A percentile compares a stretch with the other conserved stretches of the same genome.
Evolutionary conservation across 768 basidiomycete genomes (phyloP).

Genomic region (Mycena pura): DNA sequence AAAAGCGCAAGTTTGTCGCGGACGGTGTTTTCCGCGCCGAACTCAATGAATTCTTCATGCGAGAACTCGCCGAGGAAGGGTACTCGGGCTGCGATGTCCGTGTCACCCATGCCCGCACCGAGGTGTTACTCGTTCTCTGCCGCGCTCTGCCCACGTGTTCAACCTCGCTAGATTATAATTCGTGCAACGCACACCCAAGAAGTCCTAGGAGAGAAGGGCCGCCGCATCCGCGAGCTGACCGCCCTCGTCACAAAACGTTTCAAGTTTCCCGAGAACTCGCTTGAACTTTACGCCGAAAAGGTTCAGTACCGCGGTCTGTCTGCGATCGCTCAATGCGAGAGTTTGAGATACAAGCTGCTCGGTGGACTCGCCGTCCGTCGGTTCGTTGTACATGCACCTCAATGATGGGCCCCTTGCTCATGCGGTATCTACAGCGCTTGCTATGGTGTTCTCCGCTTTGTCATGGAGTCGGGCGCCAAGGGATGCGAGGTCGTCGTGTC

Average conservation of each 20-base stretch:
- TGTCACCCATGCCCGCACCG: slow-evolving; percentile 98
- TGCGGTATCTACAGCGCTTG: slow-evolving; percentile 70
- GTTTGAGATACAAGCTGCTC: slow-evolving; percentile 97
- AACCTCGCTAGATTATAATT: slow-evolving; percentile 86
- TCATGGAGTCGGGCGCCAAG: slow-evolving; percentile 99
- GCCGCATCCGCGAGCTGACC: slow-evolving; percentile 98
- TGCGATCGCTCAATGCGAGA: slow-evolving; percentile 98
- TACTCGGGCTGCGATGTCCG: slow-evolving; percentile 99
- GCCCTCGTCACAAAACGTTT: slow-evolving; percentile 98
- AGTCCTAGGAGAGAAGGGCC: slow-evolving; percentile 98
- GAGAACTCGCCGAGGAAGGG: slow-evolving; percentile 98
- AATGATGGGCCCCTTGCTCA: not conserved
- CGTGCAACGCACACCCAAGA: slow-evolving; percentile 99
- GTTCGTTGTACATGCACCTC: slow-evolving; percentile 51
- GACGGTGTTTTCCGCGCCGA: slow-evolving; percentile 99
- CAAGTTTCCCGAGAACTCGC: slow-evolving; percentile 98
- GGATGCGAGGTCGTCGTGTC: slow-evolving; percentile 99
- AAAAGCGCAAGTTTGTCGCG: slow-evolving; percentile 98
- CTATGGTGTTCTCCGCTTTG: slow-evolving; percentile 99
- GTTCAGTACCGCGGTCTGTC: slow-evolving; percentile 98
- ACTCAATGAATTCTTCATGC: slow-evolving; percentile 98
- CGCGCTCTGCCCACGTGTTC: not conserved
- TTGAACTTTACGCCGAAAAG: slow-evolving; percentile 99
- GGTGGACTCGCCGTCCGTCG: slow-evolving; percentile 99
- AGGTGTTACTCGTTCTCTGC: slow-evolving; percentile 55